These are phyloP conservation scores for Panellus pusillus DNA, from an alignment of 768 basidiomycete genomes.

Conservation along the genomic window DNA sequence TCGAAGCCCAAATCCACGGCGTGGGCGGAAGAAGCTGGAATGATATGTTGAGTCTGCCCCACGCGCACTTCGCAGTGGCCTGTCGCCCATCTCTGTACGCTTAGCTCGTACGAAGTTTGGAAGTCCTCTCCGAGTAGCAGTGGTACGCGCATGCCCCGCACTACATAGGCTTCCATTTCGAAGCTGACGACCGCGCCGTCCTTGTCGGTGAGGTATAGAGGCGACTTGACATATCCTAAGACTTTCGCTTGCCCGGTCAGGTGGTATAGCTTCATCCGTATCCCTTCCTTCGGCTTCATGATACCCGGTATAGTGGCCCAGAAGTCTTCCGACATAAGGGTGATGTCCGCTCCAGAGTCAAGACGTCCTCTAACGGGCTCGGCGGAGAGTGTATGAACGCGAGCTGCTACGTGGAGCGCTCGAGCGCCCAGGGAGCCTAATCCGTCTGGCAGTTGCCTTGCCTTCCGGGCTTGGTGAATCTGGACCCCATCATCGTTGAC, in stretches of 20 bases:
- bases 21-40: background rate
- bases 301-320: too few relatives aligned
- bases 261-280: too few relatives aligned
- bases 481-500: slow-evolving; percentile 3
- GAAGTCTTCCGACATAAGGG: too few relatives aligned
- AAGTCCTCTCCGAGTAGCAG: too few relatives aligned
- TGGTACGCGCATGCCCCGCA: background rate
- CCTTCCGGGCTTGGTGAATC: slow-evolving; percentile 22
- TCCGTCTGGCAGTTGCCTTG: background rate
- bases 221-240: too few relatives aligned
- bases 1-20: too few relatives aligned
- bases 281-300: too few relatives aligned
- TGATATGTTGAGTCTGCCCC: background rate
- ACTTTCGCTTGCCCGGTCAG: too few relatives aligned
- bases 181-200: background rate
- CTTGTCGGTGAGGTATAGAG: background rate
- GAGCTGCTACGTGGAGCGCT: too few relatives aligned
- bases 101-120: too few relatives aligned
- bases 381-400: background rate
- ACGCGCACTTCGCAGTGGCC: too few relatives aligned
- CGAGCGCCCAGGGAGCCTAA: background rate
- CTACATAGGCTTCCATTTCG: background rate
- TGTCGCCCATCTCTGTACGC: too few relatives aligned
- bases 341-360: background rate
- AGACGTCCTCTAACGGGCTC: background rate